Evolutionary conservation across 352 stramenopile species (phyloP).

Genomic region (Pythium utonaiense): DNA sequence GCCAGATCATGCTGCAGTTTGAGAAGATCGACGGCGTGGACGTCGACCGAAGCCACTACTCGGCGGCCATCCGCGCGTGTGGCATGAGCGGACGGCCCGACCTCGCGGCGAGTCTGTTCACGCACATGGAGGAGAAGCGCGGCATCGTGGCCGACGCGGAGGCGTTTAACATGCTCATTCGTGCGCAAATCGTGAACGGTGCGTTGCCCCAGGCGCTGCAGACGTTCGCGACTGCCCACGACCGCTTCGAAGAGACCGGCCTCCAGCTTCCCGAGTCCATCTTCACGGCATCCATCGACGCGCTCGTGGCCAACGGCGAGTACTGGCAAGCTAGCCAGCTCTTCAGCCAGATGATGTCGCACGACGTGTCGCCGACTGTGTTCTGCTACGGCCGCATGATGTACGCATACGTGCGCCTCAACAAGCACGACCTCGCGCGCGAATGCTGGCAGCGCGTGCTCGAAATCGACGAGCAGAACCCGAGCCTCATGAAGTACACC

Average conservation of each 20-base stretch:
- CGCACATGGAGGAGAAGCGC: constrained; percentile 56
- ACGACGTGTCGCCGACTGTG: constrained; percentile 52
- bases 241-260: constrained; percentile 23
- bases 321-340: constrained; percentile 68
- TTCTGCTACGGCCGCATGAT: constrained; percentile 80
- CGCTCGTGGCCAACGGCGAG: constrained; percentile 49
- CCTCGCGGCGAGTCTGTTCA: constrained; percentile 50
- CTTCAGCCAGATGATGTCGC: constrained; percentile 73
- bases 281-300: constrained; percentile 73
- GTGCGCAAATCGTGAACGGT: constrained; percentile 68
- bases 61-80: constrained; percentile 57
- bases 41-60: constrained; percentile 41
- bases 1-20: constrained; percentile 48
- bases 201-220: constrained; percentile 68
- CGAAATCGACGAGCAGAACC: constrained; percentile 37
- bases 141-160: constrained; percentile 39
- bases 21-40: constrained; percentile 20
- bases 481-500: constrained; percentile 50
- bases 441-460: constrained; percentile 74
- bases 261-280: constrained; percentile 62
- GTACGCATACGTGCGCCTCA: constrained; percentile 68
- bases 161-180: constrained; percentile 72
- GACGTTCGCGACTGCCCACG: constrained; percentile 55
- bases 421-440: constrained; percentile 54
- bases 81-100: constrained; percentile 59